Base-by-base conservation (phyloP, 1,284 basidiomycete genomes). In the Tylopilus orsonianus region DNA sequence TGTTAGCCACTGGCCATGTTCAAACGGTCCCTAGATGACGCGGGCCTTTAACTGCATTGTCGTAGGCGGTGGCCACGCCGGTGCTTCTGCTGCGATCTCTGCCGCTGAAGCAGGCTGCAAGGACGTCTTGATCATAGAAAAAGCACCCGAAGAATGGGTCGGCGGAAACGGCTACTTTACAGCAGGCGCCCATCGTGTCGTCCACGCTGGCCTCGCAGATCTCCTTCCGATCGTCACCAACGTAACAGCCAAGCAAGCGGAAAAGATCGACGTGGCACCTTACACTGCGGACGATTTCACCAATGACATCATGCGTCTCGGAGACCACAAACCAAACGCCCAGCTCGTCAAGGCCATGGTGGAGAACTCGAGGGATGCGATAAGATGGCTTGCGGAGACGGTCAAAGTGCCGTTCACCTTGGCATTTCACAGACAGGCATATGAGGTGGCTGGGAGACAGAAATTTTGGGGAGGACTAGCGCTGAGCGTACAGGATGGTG, bases 81-180 rank as follows among this genome's bases (percentile, higher is more conserved):
- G 83, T 18, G 78, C 78, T 55, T 83, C 77, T 52, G 81, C 84
- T 14, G 83, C 84, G 1, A 68, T 84, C 33, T 72, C 81, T 39
- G 81, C 83, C 8, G 70, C 67, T 36, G 77, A 85, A 53, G 65
- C 75, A 33, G 83, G 83, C 38, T 81, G 81, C 66, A 70, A 66
- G 44, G 72, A 74, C 68, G 80, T 85, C 50, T 68, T 86, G 40
- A 68, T 86, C 48, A 66, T 85, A 45, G 84, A 87, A 59, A 85
- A 85, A 58, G 81, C 80, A 35, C 80, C 83, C 2, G 57, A 68
- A 37, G 74, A 77, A 49, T 85, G 83, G 83, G 75, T 66, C 8
- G 85, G 85, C 12, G 85, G 83, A 12, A 87, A 87, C 56, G 80
- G 83, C 10, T 85, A 77, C 65, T 87, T 86, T 67, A 85, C 83